A percentile compares a stretch with the other conserved stretches of the same genome.
Conservation (phyloP, 2,329 filamentous ascomycete genomes). For the Colletotrichum sp. region DNA sequence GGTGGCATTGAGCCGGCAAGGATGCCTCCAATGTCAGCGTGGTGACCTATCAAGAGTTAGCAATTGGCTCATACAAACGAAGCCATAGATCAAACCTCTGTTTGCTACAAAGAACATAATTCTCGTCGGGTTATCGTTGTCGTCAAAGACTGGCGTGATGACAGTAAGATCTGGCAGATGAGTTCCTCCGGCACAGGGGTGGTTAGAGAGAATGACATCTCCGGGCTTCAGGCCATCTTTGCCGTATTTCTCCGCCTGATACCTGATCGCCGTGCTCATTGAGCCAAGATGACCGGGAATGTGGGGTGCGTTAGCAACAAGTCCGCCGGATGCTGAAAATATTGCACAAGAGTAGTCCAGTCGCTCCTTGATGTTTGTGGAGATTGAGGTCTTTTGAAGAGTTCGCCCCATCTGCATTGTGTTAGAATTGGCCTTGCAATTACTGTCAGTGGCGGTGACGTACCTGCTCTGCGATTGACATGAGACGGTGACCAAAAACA, state of each 20-base stretch:
- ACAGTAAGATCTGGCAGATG: constrained; percentile 48
- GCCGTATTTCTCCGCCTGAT: constrained; percentile 68
- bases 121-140: constrained; percentile 23
- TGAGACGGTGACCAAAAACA: constrained; percentile 80
- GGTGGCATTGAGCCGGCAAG: constrained; percentile 85
- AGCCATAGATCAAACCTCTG: constrained; percentile 16
- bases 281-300: constrained; percentile 78
- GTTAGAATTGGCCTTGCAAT: background rate
- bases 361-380: constrained; percentile 79
- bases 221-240: constrained; percentile 73
- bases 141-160: constrained; percentile 41
- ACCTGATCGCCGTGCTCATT: constrained; percentile 77
- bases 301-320: constrained; percentile 78
- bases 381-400: constrained; percentile 77
- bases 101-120: background rate
- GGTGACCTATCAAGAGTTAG: constrained; percentile 34
- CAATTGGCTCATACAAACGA: background rate
- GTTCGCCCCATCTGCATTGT: constrained; percentile 70
- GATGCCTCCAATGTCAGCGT: constrained; percentile 71
- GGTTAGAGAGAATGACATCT: constrained; percentile 74
- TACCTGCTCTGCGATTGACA: constrained; percentile 76
- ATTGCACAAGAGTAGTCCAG: constrained; percentile 81
- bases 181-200: constrained; percentile 30
- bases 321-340: constrained; percentile 73
- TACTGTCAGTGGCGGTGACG: background rate